These are phyloP conservation scores for Prunus mume DNA, from an alignment of 306 rosid genomes.

Conservation along the genomic window DNA sequence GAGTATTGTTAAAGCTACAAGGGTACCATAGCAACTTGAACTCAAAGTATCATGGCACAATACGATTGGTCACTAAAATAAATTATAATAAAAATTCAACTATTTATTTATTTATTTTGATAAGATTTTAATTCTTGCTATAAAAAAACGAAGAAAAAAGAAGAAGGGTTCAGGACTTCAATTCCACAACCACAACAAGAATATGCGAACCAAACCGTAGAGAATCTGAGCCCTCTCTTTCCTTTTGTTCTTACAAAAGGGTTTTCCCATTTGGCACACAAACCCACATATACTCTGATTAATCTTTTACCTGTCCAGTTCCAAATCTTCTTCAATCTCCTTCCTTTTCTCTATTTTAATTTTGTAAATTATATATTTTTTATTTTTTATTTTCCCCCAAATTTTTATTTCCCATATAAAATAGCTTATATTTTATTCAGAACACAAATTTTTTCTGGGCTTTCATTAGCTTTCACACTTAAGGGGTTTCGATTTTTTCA, in stretches of 20 bases:
- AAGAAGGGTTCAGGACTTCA: background rate
- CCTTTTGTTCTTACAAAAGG: background rate
- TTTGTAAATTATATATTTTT: constrained; percentile 1
- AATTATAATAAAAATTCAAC: too few species aligned
- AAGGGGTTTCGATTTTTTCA: background rate
- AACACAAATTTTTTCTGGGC: background rate
- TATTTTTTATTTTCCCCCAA: background rate
- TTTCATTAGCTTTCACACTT: constrained; percentile 2
- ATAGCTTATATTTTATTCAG: background rate
- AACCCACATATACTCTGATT: background rate
- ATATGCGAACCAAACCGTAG: constrained; percentile 24
- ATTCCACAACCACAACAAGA: background rate
- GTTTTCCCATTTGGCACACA: constrained; percentile 15
- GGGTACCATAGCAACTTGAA: too few species aligned
- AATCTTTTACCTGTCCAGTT: background rate
- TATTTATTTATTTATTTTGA: too few species aligned
- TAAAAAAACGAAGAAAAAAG: background rate
- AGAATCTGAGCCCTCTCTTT: background rate
- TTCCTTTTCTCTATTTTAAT: background rate
- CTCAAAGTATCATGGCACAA: too few species aligned
- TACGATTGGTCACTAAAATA: too few species aligned
- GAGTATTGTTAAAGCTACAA: too few species aligned
- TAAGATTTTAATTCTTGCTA: background rate
- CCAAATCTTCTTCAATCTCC: background rate
- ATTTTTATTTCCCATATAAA: background rate